Evolutionary conservation across 1,139 yeast genomes (phyloP).

Genomic region (Wickerhamiella pararugosa): DNA sequence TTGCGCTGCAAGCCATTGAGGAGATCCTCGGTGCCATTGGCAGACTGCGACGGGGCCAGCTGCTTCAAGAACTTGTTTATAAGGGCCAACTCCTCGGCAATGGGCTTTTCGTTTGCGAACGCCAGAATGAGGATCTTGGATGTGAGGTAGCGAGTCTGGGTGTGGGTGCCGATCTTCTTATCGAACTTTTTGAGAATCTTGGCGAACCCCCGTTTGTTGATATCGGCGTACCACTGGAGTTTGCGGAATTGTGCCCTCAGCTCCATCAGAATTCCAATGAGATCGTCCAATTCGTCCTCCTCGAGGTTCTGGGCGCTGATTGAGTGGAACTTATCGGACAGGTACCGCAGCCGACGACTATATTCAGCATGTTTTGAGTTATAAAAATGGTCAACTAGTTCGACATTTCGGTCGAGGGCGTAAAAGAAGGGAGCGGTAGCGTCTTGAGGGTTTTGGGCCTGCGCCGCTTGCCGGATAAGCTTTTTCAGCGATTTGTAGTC

Average conservation of each 20-base stretch:
- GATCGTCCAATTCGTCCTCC: constrained; percentile 65
- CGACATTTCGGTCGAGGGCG: constrained; percentile 68
- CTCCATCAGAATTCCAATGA: constrained; percentile 61
- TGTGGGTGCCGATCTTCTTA: constrained; percentile 60
- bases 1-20: constrained; percentile 2
- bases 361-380: constrained; percentile 60
- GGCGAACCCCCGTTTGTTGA: constrained; percentile 78
- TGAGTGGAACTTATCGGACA: constrained; percentile 22
- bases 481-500: constrained; percentile 78
- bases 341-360: constrained; percentile 42
- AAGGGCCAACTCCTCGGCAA: constrained; percentile 37
- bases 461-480: constrained; percentile 42
- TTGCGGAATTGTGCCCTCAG: constrained; percentile 65
- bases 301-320: constrained; percentile 23
- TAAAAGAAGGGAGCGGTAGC: constrained; percentile 50
- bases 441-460: constrained; percentile 19
- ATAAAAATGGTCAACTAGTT: constrained; percentile 67
- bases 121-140: constrained; percentile 63
- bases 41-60: constrained; percentile 27
- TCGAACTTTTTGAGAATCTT: constrained; percentile 76
- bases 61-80: constrained; percentile 42
- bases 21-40: constrained; percentile 8
- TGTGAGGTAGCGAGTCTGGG: constrained; percentile 50
- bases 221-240: constrained; percentile 79
- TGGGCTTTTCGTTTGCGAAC: constrained; percentile 50